Evolutionary conservation across 805 yeast species (phyloP).

Genomic region (Starmerella gropengiesseri): DNA sequence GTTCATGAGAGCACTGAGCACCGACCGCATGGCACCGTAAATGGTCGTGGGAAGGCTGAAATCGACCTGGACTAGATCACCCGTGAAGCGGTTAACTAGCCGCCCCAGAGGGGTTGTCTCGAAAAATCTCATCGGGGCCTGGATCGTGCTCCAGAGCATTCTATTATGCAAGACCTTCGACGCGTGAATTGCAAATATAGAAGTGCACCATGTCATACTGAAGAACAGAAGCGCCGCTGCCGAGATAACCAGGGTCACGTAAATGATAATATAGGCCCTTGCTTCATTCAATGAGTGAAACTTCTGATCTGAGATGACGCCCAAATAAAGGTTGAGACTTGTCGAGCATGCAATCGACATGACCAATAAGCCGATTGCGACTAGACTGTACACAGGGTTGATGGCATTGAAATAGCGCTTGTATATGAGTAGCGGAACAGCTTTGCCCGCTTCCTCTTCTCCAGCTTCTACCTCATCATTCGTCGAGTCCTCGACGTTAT

Average conservation of each 20-base stretch:
- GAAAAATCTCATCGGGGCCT: slow-evolving; percentile 68
- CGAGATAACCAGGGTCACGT: slow-evolving; percentile 55
- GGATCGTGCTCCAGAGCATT: slow-evolving; percentile 64
- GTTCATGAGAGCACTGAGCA: slow-evolving; percentile 40
- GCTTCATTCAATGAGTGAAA: too few relatives aligned
- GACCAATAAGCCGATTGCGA: too few relatives aligned
- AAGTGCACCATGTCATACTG: slow-evolving; percentile 44
- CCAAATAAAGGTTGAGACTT: too few relatives aligned
- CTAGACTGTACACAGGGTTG: too few relatives aligned
- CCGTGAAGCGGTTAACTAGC: slow-evolving; percentile 69
- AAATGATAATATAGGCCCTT: slow-evolving; percentile 59
- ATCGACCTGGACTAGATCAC: slow-evolving; percentile 72
- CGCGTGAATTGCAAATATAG: slow-evolving; percentile 32
- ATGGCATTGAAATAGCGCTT: too few relatives aligned
- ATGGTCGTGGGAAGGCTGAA: slow-evolving; percentile 43
- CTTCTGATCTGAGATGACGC: too few relatives aligned
- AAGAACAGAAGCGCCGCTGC: slow-evolving; percentile 48
- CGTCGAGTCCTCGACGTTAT: slow-evolving; percentile 11
- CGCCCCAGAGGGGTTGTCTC: slow-evolving; percentile 83
- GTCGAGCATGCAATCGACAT: too few relatives aligned
- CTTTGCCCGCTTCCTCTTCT: too few relatives aligned
- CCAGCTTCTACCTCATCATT: too few relatives aligned
- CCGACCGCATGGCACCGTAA: slow-evolving; percentile 28
- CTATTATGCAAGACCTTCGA: slow-evolving; percentile 38
- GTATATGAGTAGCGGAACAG: too few relatives aligned